Conservation (phyloP, 306 rosid species). For the Urtica urens region DNA sequence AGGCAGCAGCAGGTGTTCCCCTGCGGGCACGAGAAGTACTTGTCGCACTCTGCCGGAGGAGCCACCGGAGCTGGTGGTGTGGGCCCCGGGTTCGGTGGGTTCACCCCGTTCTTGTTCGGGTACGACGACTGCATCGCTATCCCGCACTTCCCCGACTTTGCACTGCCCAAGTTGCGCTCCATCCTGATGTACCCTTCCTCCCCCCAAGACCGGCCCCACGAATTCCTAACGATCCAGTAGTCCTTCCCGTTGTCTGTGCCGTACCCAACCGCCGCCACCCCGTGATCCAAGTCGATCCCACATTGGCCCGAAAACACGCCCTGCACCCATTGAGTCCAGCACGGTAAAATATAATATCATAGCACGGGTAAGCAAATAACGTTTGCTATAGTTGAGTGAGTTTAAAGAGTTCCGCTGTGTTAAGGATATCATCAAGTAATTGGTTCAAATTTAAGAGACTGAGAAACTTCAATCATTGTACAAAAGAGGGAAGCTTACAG, state of each 20-base stretch:
- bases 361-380: too few species aligned
- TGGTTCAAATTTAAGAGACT: too few species aligned
- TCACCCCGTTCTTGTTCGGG: slow-evolving; percentile 56
- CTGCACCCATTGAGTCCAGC: slow-evolving; percentile 32
- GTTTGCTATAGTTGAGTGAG: too few species aligned
- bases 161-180: slow-evolving; percentile 51
- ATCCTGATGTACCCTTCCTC: slow-evolving; percentile 61
- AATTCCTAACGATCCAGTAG: slow-evolving; percentile 75
- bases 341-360: too few species aligned
- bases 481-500: slow-evolving; percentile 33
- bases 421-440: too few species aligned
- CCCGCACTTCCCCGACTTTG: slow-evolving; percentile 46
- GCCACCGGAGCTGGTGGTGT: slow-evolving; percentile 81
- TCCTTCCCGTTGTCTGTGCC: slow-evolving; percentile 61
- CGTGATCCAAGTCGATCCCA: slow-evolving; percentile 71
- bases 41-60: slow-evolving; percentile 75
- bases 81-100: slow-evolving; percentile 82
- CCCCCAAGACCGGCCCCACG: slow-evolving; percentile 85
- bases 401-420: too few species aligned
- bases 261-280: slow-evolving; percentile 68
- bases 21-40: slow-evolving; percentile 43
- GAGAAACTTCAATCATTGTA: too few species aligned
- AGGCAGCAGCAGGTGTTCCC: slow-evolving; percentile 78
- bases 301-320: slow-evolving; percentile 70
- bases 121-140: slow-evolving; percentile 66